Conservation (phyloP, 2,329 filamentous ascomycete genomes). For the Cladophialophora bantiana region DNA sequence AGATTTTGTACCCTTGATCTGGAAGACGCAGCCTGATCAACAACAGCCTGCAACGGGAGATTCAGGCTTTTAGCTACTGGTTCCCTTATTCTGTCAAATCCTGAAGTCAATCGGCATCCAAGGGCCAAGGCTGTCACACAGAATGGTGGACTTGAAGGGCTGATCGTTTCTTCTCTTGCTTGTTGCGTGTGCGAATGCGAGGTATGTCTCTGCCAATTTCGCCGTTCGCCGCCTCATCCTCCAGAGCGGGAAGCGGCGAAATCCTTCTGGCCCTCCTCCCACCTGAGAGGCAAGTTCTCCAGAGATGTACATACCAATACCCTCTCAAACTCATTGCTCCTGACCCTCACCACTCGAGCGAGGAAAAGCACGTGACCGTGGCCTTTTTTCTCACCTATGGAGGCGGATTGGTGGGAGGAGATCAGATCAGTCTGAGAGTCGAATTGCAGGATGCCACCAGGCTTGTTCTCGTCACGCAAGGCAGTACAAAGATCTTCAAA, state of each 20-base stretch:
- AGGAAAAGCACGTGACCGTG: slow-evolving; percentile 50
- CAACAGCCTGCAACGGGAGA: background rate
- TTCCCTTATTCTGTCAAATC: background rate
- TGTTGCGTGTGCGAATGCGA: background rate
- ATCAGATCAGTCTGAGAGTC: slow-evolving; percentile 77
- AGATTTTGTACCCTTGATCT: background rate
- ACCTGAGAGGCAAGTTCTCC: slow-evolving; percentile 72
- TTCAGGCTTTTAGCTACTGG: background rate
- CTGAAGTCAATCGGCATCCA: background rate
- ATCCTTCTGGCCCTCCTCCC: slow-evolving; percentile 78
- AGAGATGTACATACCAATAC: slow-evolving; percentile 85
- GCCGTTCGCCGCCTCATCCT: slow-evolving; percentile 78
- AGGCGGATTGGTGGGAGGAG: slow-evolving; percentile 88
- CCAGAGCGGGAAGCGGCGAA: slow-evolving; percentile 76
- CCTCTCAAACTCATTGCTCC: slow-evolving; percentile 93
- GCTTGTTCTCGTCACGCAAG: slow-evolving; percentile 70
- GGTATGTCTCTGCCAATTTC: slow-evolving; percentile 53
- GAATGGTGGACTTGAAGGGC: background rate
- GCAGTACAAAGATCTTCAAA: slow-evolving; percentile 96
- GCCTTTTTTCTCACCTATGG: slow-evolving; percentile 94
- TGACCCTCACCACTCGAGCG: slow-evolving; percentile 67
- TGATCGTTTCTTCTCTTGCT: slow-evolving; percentile 3
- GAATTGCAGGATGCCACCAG: slow-evolving; percentile 69
- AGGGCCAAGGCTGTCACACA: background rate
- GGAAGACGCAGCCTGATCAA: slow-evolving; percentile 4